Conservation (phyloP, 805 yeast genomes). For the Candida sphagnicola region DNA sequence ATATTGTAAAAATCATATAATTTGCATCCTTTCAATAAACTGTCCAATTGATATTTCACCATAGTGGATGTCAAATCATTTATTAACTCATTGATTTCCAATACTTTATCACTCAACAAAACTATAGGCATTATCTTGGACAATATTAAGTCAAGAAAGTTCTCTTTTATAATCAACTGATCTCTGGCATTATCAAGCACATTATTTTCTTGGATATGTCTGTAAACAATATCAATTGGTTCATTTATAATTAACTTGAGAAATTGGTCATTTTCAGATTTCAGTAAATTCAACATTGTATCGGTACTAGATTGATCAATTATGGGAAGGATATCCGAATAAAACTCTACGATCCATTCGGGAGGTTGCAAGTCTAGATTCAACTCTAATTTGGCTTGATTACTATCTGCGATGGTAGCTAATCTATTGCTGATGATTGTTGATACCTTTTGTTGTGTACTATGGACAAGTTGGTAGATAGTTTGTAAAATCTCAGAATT, state of each 20-base stretch:
- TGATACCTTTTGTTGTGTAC: slow-evolving; percentile 24
- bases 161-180: slow-evolving; percentile 45
- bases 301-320: slow-evolving; percentile 39
- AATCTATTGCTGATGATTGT: slow-evolving; percentile 25
- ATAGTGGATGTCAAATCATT: slow-evolving; percentile 34
- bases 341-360: slow-evolving; percentile 72
- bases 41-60: slow-evolving; percentile 41
- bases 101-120: slow-evolving; percentile 34
- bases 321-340: slow-evolving; percentile 55
- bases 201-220: slow-evolving; percentile 27
- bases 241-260: slow-evolving; percentile 41
- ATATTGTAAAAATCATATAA: slow-evolving; percentile 59
- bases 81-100: slow-evolving; percentile 32
- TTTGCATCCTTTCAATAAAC: slow-evolving; percentile 49
- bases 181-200: slow-evolving; percentile 25
- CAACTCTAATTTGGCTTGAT: slow-evolving; percentile 37
- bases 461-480: slow-evolving; percentile 19
- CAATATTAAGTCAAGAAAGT: slow-evolving; percentile 56
- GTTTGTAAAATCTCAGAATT: slow-evolving; percentile 18
- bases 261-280: slow-evolving; percentile 32
- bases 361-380: slow-evolving; percentile 70
- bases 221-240: slow-evolving; percentile 39
- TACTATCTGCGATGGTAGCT: slow-evolving; percentile 29
- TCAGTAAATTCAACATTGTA: slow-evolving; percentile 40
- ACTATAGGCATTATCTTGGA: slow-evolving; percentile 49